These are phyloP conservation scores for Collybiopsis luxurians DNA, from an alignment of 768 basidiomycete genomes.

Conservation along the genomic window DNA sequence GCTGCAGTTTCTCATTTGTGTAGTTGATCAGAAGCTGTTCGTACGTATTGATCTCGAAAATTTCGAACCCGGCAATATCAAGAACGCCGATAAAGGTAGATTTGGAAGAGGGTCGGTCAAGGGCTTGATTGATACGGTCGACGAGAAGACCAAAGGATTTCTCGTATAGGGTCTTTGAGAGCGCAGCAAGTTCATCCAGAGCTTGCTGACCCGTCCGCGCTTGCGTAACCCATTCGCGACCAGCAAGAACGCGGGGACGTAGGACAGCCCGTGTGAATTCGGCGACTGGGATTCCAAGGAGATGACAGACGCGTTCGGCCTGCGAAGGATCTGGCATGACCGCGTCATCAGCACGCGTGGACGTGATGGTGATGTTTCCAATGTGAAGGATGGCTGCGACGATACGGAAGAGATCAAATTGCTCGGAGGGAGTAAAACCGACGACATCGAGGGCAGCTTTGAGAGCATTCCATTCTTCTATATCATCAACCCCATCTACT, in stretches of 20 bases:
- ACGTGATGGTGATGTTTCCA: conserved; percentile 84
- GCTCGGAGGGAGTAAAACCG: conserved; percentile 82
- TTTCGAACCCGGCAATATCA: conserved; percentile 99
- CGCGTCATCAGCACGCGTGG: conserved; percentile 78
- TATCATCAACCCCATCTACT: conserved; percentile 95
- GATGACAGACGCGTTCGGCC: conserved; percentile 85
- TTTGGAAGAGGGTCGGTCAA: conserved; percentile 90
- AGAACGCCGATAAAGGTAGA: conserved; percentile 96
- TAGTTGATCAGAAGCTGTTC: conserved; percentile 99
- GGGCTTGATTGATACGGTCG: conserved; percentile 90
- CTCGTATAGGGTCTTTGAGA: conserved; percentile 96
- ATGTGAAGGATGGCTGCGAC: conserved; percentile 94
- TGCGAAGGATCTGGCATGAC: conserved; percentile 78
- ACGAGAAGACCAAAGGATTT: conserved; percentile 94
- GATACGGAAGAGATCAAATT: conserved; percentile 90
- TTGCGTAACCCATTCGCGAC: conserved; percentile 95
- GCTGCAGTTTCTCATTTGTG: conserved; percentile 98
- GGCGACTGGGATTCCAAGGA: conserved; percentile 82
- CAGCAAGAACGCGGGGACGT: conserved; percentile 88
- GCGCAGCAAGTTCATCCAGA: conserved; percentile 83
- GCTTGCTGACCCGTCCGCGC: conserved; percentile 90
- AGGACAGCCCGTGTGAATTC: conserved; percentile 90
- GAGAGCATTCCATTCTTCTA: conserved; percentile 80
- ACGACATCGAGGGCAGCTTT: conserved; percentile 83
- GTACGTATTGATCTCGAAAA: conserved; percentile 91